phyloP scores from a whole-genome alignment of 129 eudicot species.

The Deinandra increscens region DNA sequence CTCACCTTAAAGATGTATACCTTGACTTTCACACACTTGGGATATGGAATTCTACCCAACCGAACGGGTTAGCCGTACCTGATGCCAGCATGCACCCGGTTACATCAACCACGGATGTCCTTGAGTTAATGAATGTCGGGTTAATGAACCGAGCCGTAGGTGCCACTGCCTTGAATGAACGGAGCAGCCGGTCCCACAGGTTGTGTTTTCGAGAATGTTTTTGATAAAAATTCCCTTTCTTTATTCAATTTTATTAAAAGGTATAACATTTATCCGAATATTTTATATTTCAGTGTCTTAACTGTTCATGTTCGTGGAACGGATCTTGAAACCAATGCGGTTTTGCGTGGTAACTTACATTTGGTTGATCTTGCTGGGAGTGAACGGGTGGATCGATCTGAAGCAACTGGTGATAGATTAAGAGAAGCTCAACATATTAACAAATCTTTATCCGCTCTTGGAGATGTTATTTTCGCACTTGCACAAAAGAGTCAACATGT shows the following conservation, averaged over 20 bases:
- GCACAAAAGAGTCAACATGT: slow-evolving; percentile 80
- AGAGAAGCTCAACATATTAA: slow-evolving; percentile 90
- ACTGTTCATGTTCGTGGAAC: slow-evolving; percentile 82
- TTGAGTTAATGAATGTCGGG: slow-evolving; percentile 81
- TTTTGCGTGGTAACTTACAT: slow-evolving; percentile 81
- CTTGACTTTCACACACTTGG: slow-evolving; percentile 88
- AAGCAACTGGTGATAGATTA: slow-evolving; percentile 80
- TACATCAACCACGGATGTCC: slow-evolving; percentile 66
- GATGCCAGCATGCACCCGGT: slow-evolving; percentile 93
- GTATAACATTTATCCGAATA: background rate
- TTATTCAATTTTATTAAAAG: background rate
- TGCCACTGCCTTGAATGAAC: slow-evolving; percentile 88
- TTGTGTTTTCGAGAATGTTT: slow-evolving; percentile 13
- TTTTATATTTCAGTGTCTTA: slow-evolving; percentile 52
- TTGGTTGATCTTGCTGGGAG: slow-evolving; percentile 95
- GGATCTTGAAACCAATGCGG: slow-evolving; percentile 63
- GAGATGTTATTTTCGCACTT: slow-evolving; percentile 87
- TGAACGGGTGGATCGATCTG: slow-evolving; percentile 88
- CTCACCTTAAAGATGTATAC: slow-evolving; percentile 29
- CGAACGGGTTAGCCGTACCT: slow-evolving; percentile 93
- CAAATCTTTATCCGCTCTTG: slow-evolving; percentile 85
- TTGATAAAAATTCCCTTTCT: background rate
- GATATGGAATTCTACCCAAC: slow-evolving; percentile 76
- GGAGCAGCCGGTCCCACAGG: slow-evolving; percentile 98
- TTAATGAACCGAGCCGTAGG: slow-evolving; percentile 81